Evolutionary conservation across 768 basidiomycete genomes (phyloP), one percentile per base, ranked within the genome.

Genomic region (Agaricus sinodeliciosus): DNA sequence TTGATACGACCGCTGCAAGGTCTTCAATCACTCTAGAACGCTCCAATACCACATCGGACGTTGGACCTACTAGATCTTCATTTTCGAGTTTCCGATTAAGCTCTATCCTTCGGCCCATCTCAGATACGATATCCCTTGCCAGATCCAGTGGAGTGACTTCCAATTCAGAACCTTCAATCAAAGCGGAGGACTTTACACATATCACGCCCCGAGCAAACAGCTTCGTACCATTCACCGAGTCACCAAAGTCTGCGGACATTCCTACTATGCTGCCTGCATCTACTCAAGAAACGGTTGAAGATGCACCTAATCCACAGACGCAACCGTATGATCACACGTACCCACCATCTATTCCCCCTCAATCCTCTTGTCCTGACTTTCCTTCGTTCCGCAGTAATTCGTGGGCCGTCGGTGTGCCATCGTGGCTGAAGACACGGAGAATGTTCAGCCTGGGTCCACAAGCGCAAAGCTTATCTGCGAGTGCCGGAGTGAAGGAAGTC

Each of bases 341-440:
- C 73, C 88, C 88, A 55, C 88, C 88, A 43, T 83, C 85, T 59
- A 74, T 79, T 69, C 75, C 76, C 62, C 64, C 63, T 66, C 75
- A 76, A 60, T 64, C 65, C 64, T 62, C 70, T 65, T 65, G 69
- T 69, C 71, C 76, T 73, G 69, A 79, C 68, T 58, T 70, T 54
- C 68, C 67, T 68, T 70, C 72, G 57, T 74, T 71, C 61, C 71
- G 69, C 72, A 78, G 62, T 44, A 75, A 68, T 57, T 67, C 70
- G 43, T 88, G 86, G 86, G 77, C 69, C 57, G 79, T 85, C 53
- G 80, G 78, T 49, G 82, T 89, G 44, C 87, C 84, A 5, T 82
- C 80, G 25, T 90, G 87, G 87, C 68, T 90, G 48, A 83, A 75
- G 44, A 62, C 75, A 2, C 74, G 75, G 35, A 75, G 71, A 54